phyloP scores from a whole-genome alignment of 2,329 filamentous ascomycete species.

The Exophiala oligosperma region DNA sequence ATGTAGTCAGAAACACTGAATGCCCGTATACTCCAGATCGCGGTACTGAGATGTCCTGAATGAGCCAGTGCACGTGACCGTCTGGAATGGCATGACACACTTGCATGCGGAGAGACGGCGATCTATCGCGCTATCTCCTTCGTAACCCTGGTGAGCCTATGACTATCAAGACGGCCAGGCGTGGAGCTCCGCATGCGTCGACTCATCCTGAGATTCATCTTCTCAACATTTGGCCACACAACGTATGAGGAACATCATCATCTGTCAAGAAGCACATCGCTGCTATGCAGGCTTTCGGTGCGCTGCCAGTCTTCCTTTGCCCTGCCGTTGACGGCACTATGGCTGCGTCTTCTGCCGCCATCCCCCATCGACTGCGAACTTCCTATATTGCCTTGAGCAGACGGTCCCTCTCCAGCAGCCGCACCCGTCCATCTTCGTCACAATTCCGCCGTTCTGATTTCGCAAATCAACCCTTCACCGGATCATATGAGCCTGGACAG shows the following conservation, averaged over 20 bases:
- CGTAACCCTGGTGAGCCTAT: background rate
- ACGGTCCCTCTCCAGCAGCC: constrained; percentile 14
- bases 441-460: constrained; percentile 64
- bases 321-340: constrained; percentile 20
- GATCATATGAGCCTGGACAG: constrained; percentile 62
- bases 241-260: background rate
- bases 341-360: constrained; percentile 7
- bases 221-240: background rate
- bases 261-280: background rate
- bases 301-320: constrained; percentile 17
- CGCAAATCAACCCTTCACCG: constrained; percentile 61
- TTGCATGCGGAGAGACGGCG: background rate
- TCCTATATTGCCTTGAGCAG: constrained; percentile 22
- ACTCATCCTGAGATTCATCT: background rate
- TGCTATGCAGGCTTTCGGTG: constrained; percentile 10
- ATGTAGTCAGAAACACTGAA: no score
- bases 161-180: background rate
- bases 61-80: no score
- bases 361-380: constrained; percentile 16
- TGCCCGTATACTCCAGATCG: no score
- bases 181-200: background rate
- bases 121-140: no score
- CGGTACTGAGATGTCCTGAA: no score
- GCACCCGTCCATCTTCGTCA: constrained; percentile 40
- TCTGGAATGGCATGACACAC: no score